A percentile compares a stretch with the other conserved stretches of the same genome.
These are phyloP conservation scores for Yarrowia yakushimensis DNA, from an alignment of 805 yeast species.

Conservation along the genomic window DNA sequence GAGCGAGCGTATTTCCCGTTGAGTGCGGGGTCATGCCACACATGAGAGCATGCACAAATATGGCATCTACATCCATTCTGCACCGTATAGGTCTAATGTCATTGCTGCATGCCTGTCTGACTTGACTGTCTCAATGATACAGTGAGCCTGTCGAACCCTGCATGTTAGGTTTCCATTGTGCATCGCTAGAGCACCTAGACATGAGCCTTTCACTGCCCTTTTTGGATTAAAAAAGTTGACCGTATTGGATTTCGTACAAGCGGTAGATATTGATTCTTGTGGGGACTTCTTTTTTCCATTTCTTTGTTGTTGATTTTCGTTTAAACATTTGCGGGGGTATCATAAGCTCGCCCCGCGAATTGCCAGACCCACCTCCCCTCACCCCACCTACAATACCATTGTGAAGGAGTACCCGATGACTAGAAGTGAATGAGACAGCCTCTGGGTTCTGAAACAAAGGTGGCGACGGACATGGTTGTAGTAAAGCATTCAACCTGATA, in stretches of 20 bases:
- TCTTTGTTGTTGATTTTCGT: background rate
- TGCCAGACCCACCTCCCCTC: conserved; percentile 5
- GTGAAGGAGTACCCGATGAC: background rate
- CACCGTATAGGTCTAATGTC: background rate
- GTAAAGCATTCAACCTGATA: background rate
- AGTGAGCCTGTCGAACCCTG: background rate
- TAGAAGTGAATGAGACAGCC: background rate
- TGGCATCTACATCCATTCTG: background rate
- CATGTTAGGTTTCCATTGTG: background rate
- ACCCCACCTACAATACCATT: background rate
- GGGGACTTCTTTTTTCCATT: background rate
- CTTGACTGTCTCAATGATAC: conserved; percentile 3
- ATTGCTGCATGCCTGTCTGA: background rate
- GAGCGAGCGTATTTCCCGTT: background rate
- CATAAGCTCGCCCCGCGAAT: background rate
- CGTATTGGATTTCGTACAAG: background rate
- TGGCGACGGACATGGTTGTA: background rate
- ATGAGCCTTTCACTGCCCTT: background rate
- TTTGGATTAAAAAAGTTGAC: background rate
- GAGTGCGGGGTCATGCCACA: background rate
- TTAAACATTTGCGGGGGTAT: conserved; percentile 1
- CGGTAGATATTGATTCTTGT: background rate
- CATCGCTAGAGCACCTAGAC: background rate
- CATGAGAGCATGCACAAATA: background rate
- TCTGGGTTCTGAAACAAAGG: background rate